These are phyloP conservation scores for Larix sibirica DNA, from an alignment of 83 land plant species.

Conservation along the genomic window DNA sequence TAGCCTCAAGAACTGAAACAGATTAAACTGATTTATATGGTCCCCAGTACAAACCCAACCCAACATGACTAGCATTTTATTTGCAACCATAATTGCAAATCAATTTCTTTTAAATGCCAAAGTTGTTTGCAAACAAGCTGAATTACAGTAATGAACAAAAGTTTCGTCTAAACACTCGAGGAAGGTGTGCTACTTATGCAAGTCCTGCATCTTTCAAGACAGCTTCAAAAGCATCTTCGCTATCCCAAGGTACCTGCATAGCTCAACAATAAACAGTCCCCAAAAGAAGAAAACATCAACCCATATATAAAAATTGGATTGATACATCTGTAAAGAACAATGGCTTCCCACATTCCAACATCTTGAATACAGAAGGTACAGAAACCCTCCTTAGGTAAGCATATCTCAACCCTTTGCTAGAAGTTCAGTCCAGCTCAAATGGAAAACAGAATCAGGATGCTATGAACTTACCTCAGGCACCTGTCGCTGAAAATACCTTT, in stretches of 20 bases:
- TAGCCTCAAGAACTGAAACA: no score
- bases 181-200: conserved; percentile 18
- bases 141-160: no score
- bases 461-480: conserved; percentile 58
- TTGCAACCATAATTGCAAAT: no score
- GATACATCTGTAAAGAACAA: background rate
- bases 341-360: background rate
- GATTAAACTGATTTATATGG: no score
- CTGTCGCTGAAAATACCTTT: conserved; percentile 50
- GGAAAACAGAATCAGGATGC: background rate
- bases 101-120: no score
- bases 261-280: background rate
- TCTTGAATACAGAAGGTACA: background rate
- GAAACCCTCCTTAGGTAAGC: background rate
- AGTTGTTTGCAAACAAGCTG: no score
- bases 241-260: conserved; percentile 72
- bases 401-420: background rate
- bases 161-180: no score
- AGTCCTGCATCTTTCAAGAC: conserved; percentile 79
- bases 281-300: conserved; percentile 3
- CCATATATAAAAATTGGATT: background rate
- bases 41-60: no score
- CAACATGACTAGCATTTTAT: no score
- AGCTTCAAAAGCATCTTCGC: conserved; percentile 62
- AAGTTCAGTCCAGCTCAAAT: background rate